Evolutionary conservation across 78 protist species (phyloP).

Genomic region (Dictyostelium citrinum): DNA sequence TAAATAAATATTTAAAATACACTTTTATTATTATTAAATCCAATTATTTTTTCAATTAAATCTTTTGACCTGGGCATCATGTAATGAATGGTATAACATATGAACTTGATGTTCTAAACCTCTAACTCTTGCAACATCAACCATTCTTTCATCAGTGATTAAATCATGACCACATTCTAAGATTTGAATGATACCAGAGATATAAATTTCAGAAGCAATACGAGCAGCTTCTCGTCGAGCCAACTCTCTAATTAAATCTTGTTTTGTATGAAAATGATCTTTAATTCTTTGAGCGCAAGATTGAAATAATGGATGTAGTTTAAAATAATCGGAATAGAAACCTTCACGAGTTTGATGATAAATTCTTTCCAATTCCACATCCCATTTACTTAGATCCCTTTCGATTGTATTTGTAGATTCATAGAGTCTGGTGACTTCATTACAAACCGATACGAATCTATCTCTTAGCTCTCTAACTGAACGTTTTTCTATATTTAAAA

Average conservation of each 20-base stretch:
- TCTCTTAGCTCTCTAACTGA: conserved; percentile 55
- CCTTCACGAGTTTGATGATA: conserved; percentile 58
- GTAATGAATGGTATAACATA: conserved; percentile 68
- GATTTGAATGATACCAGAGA: conserved; percentile 58
- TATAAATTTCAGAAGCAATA: conserved; percentile 65
- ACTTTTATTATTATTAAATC: no score
- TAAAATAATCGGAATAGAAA: conserved; percentile 57
- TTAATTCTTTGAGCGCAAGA: conserved; percentile 42
- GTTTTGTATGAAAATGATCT: conserved; percentile 43
- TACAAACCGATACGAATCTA: conserved; percentile 67
- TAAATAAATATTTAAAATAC: no score
- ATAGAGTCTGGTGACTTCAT: conserved; percentile 51
- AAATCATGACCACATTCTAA: conserved; percentile 65
- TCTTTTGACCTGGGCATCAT: conserved; percentile 33
- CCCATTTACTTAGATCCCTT: conserved; percentile 67
- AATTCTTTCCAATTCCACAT: conserved; percentile 63
- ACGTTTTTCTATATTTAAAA: conserved; percentile 65
- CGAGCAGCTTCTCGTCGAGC: conserved; percentile 61
- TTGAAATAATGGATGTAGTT: conserved; percentile 64
- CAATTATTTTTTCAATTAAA: background rate
- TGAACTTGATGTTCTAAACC: conserved; percentile 75
- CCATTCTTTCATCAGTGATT: conserved; percentile 74
- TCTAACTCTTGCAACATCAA: conserved; percentile 73
- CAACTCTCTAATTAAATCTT: conserved; percentile 55
- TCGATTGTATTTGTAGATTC: conserved; percentile 43